Conservation (phyloP, 257 asterid genomes). For the Craterostigma plantagineum region DNA sequence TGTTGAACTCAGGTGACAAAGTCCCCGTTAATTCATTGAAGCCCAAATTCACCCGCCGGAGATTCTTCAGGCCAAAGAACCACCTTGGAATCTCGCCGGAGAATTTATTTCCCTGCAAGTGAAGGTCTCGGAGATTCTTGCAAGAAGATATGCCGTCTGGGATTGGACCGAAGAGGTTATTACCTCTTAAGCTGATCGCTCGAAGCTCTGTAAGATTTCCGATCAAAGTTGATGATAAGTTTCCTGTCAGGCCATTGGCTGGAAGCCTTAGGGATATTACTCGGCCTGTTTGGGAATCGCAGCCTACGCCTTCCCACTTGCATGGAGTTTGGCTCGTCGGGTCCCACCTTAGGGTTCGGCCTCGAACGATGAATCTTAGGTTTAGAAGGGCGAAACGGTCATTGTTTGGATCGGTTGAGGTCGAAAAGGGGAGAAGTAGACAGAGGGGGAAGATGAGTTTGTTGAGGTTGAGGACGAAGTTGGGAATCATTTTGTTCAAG, state of each 20-base stretch:
- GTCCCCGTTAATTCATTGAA: conserved; percentile 26
- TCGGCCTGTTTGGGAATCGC: conserved; percentile 14
- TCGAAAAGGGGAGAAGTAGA: conserved; percentile 10
- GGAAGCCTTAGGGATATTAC: conserved; percentile 40
- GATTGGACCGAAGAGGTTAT: conserved; percentile 30
- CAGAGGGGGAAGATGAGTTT: conserved; percentile 11
- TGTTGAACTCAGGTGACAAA: conserved; percentile 13
- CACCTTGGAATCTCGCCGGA: conserved; percentile 35
- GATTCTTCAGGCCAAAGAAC: conserved; percentile 23
- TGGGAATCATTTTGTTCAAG: too few relatives aligned
- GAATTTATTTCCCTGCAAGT: conserved; percentile 26
- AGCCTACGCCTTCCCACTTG: conserved; percentile 36
- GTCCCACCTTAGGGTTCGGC: conserved; percentile 44
- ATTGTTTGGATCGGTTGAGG: conserved; percentile 16
- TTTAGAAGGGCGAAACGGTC: conserved; percentile 37
- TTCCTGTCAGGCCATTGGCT: conserved; percentile 25
- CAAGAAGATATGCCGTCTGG: conserved; percentile 40
- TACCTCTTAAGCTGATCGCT: conserved; percentile 41
- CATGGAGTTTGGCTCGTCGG: conserved; percentile 20
- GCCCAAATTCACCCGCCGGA: conserved; percentile 21
- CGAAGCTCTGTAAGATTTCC: conserved; percentile 32
- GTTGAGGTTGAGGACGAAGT: neutral
- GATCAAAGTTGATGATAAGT: conserved; percentile 19
- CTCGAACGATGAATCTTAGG: conserved; percentile 19
- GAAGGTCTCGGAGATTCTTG: conserved; percentile 17